A percentile compares a stretch with the other conserved stretches of the same genome.
Conservation (phyloP, 306 rosid species). For the Cicer judaicum region DNA sequence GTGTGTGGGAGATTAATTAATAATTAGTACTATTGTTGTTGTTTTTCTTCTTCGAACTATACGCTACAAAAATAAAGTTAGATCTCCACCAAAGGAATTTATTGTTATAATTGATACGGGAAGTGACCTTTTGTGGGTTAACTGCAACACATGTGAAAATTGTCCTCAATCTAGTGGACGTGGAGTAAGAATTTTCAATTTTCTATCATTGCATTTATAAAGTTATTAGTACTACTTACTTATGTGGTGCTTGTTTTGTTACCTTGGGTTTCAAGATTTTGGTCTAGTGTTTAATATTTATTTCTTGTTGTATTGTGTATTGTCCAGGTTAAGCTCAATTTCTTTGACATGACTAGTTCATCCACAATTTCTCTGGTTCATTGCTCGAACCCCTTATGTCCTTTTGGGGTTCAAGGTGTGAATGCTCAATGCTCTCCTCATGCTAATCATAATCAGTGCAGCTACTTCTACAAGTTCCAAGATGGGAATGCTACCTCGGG, state of each 20-base stretch:
- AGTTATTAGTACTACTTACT: not conserved
- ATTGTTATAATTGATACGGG: conserved; percentile 92
- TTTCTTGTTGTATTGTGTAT: conserved; percentile 46
- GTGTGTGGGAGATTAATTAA: no score
- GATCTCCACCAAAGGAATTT: no score
- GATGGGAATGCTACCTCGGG: conserved; percentile 94
- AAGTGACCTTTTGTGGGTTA: conserved; percentile 94
- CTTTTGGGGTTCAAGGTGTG: conserved; percentile 61
- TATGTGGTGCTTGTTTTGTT: not conserved
- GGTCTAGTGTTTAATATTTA: not conserved
- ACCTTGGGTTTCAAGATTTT: not conserved
- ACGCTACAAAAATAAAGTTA: no score
- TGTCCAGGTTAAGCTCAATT: conserved; percentile 80
- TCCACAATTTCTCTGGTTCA: conserved; percentile 64
- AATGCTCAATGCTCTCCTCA: conserved; percentile 69
- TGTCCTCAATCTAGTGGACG: conserved; percentile 88
- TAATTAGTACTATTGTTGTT: no score
- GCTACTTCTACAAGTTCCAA: conserved; percentile 78
- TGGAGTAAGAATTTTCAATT: conserved; percentile 61
- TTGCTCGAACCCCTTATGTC: conserved; percentile 80
- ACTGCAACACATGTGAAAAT: conserved; percentile 80
- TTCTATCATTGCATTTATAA: not conserved
- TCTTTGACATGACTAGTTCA: conserved; percentile 74
- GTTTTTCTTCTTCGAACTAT: no score
- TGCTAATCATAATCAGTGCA: conserved; percentile 57